A percentile compares a stretch with the other conserved stretches of the same genome.
These are phyloP conservation scores for Chaetomium sp. DNA, from an alignment of 2,329 filamentous ascomycete genomes.

Conservation along the genomic window DNA sequence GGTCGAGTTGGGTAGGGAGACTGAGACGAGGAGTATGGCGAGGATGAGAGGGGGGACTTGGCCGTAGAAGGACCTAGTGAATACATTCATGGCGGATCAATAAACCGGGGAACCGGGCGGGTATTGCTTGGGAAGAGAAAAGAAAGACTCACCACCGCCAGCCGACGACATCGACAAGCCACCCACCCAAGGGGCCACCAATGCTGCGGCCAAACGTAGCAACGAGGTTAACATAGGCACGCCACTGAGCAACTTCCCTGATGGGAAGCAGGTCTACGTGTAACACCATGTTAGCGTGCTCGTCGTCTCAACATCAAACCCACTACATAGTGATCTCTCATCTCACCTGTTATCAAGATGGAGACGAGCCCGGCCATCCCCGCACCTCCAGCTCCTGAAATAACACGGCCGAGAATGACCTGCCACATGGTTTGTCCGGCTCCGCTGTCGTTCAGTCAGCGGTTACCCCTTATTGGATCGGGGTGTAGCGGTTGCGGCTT, in stretches of 20 bases:
- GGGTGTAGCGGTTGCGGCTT: slow-evolving; percentile 8
- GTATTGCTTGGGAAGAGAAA: too few relatives aligned
- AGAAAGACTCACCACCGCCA: slow-evolving; percentile 50
- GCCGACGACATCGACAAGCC: slow-evolving; percentile 54
- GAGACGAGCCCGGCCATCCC: slow-evolving; percentile 46
- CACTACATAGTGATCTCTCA: not conserved
- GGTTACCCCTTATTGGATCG: not conserved
- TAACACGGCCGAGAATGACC: slow-evolving; percentile 44
- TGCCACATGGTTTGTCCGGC: slow-evolving; percentile 40
- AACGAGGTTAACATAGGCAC: slow-evolving; percentile 47
- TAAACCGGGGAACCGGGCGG: too few relatives aligned
- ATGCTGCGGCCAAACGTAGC: slow-evolving; percentile 45
- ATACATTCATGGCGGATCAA: too few relatives aligned
- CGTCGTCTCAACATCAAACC: too few relatives aligned
- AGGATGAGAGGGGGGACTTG: slow-evolving; percentile 50
- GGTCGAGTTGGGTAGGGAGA: slow-evolving; percentile 30
- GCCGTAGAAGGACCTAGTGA: slow-evolving; percentile 44
- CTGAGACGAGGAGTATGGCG: slow-evolving; percentile 36
- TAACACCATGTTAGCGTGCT: too few relatives aligned
- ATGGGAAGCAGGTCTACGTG: slow-evolving; percentile 43
- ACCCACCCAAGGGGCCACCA: slow-evolving; percentile 53
- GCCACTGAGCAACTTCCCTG: slow-evolving; percentile 47
- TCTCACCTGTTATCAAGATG: slow-evolving; percentile 45
- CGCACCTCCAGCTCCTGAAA: slow-evolving; percentile 46
- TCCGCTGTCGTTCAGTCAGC: slow-evolving; percentile 28